Evolutionary conservation across 1,139 yeast genomes (phyloP), one percentile per base, ranked within the genome.

Genomic region (Saccharomyces hybrid): DNA sequence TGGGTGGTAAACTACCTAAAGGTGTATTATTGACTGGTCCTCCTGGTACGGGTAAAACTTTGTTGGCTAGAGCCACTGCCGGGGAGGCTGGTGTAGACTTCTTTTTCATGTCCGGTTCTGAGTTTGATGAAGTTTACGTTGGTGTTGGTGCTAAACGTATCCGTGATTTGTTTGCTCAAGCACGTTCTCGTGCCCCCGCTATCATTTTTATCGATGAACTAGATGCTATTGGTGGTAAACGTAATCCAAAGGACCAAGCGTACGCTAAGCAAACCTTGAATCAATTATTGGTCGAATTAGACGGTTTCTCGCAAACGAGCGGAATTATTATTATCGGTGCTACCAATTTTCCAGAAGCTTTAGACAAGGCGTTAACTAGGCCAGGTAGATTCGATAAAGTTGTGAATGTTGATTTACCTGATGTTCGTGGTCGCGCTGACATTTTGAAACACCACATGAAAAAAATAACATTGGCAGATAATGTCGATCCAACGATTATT

Each of bases 1-100:
- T 95, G 53, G 99, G 99, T 60, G 99, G 99, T 53, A 90, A 90
- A 71, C 77, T 95, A 63, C 99, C 99, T 55, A 93, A 91, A 71
- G 99, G 99, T 76, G 96, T 95, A 4, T 75, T 95, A 56, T 77
- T 95, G 59, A 93, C 99, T 6, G 99, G 99, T 48, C 99, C 99
- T 44, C 99, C 99, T 44, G 99, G 99, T 73, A 95, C 99, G 5
- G 99, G 99, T 81, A 95, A 95, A 71, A 95, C 99, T 1, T 76
- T 95, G 59, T 79, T 95, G 59, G 99, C 99, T 0, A 82, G 99
- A 64, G 99, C 99, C 16, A 95, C 97, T 44, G 99, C 99, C 9
- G 99, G 99, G 57, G 99, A 95, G 72, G 99, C 99, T 2, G 99
- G 96, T 50, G 99, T 93, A 31, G 99, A 98, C 28, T 95, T 95